Conservation (phyloP, 108 stramenopile species). For the Licmophora abbreviata region DNA sequence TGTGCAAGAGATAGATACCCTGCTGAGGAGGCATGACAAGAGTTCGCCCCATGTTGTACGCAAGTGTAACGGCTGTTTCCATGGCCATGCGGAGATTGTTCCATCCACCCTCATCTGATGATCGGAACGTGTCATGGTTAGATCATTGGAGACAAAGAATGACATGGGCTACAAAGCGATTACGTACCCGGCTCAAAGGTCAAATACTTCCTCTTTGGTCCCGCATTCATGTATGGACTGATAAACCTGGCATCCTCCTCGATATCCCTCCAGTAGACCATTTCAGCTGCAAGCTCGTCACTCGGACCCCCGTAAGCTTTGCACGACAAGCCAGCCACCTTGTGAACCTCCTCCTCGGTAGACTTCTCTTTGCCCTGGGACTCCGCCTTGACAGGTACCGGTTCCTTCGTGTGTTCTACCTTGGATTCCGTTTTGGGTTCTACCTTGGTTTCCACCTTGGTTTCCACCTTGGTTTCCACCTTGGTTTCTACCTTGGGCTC, state of each 20-base stretch:
- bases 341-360: too few relatives aligned
- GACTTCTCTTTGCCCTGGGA: too few relatives aligned
- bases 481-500: too few relatives aligned
- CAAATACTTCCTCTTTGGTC: conserved; percentile 18
- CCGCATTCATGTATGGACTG: conserved; percentile 31
- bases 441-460: too few relatives aligned
- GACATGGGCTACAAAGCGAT: conserved; percentile 1
- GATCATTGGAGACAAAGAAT: too few relatives aligned
- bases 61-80: conserved; percentile 84
- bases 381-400: too few relatives aligned
- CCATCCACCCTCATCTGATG: conserved; percentile 84
- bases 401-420: too few relatives aligned
- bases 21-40: conserved; percentile 86
- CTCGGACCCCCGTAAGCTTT: conserved; percentile 32
- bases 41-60: conserved; percentile 83
- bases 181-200: conserved; percentile 47
- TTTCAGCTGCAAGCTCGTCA: conserved; percentile 43
- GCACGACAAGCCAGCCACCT: conserved; percentile 33
- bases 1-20: conserved; percentile 52
- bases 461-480: too few relatives aligned
- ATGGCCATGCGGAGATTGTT: conserved; percentile 95
- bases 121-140: neutral
- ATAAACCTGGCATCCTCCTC: conserved; percentile 43
- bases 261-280: conserved; percentile 84
- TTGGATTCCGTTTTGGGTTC: too few relatives aligned